phyloP scores from a whole-genome alignment of 495 filamentous ascomycete species.

The Rhizodiscina lignyota region DNA sequence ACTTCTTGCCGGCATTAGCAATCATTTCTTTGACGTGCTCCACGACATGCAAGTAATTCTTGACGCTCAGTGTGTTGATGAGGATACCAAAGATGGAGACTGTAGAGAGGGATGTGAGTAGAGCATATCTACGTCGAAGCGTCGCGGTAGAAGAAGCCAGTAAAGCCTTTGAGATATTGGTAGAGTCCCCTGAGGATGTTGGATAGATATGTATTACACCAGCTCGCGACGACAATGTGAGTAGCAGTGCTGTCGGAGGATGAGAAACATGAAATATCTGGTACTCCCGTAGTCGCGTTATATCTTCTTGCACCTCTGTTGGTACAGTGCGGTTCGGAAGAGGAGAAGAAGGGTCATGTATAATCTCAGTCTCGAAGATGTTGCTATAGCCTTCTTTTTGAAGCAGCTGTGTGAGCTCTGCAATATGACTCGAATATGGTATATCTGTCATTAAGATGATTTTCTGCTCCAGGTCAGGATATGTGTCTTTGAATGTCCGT shows the following conservation, averaged over 20 bases:
- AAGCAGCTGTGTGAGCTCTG: constrained; percentile 31
- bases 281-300: constrained; percentile 45
- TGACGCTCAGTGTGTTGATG: constrained; percentile 83
- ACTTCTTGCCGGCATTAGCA: constrained; percentile 67
- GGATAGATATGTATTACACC: constrained; percentile 62
- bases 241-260: constrained; percentile 67
- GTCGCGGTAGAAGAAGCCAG: constrained; percentile 35
- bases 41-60: constrained; percentile 74
- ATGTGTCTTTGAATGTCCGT: constrained; percentile 49
- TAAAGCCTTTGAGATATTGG: constrained; percentile 17
- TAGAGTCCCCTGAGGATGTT: constrained; percentile 25
- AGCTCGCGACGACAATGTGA: constrained; percentile 76
- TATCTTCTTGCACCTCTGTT: constrained; percentile 27
- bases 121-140: constrained; percentile 73
- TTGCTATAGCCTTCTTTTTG: constrained; percentile 46
- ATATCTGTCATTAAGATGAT: constrained; percentile 82
- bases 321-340: constrained; percentile 74
- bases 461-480: constrained; percentile 37
- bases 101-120: constrained; percentile 65
- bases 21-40: constrained; percentile 54
- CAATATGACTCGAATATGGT: constrained; percentile 59
- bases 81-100: constrained; percentile 78
- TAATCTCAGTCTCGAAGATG: constrained; percentile 49
- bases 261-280: constrained; percentile 79
- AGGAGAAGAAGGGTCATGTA: constrained; percentile 60